Evolutionary conservation across 345 rosid genomes (phyloP).

Genomic region (Combretum micranthum): DNA sequence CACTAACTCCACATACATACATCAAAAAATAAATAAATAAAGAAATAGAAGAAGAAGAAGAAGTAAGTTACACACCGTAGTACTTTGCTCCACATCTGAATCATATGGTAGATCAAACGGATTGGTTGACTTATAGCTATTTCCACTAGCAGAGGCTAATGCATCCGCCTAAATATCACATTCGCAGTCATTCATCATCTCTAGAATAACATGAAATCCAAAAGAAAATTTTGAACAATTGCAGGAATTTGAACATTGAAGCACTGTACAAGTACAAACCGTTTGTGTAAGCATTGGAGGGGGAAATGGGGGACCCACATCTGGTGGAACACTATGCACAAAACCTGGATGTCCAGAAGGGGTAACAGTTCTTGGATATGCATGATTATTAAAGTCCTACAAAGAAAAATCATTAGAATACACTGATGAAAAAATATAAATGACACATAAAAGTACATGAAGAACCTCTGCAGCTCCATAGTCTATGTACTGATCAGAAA

Average conservation of each 20-base stretch:
- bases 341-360: conserved; percentile 21
- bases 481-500: conserved; percentile 32
- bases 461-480: conserved; percentile 38
- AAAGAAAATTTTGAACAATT: neutral
- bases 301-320: conserved; percentile 27
- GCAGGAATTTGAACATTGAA: neutral
- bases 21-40: neutral
- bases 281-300: conserved; percentile 25
- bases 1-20: too few species aligned
- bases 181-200: neutral
- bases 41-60: neutral
- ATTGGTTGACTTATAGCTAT: conserved; percentile 55
- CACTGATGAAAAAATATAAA: conserved; percentile 8
- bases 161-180: conserved; percentile 34
- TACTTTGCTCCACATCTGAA: conserved; percentile 43
- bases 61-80: conserved; percentile 46
- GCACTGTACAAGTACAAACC: conserved; percentile 26
- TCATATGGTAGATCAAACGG: conserved; percentile 93
- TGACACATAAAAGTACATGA: conserved; percentile 1
- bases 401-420: conserved; percentile 17
- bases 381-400: conserved; percentile 31
- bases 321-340: conserved; percentile 14
- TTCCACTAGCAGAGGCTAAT: conserved; percentile 22
- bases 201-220: neutral
- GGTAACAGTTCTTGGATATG: conserved; percentile 16